Evolutionary conservation across 2,329 filamentous ascomycete genomes (phyloP), one percentile per base, ranked within the genome.

Genomic region (Colletotrichum lindemuthianum): DNA sequence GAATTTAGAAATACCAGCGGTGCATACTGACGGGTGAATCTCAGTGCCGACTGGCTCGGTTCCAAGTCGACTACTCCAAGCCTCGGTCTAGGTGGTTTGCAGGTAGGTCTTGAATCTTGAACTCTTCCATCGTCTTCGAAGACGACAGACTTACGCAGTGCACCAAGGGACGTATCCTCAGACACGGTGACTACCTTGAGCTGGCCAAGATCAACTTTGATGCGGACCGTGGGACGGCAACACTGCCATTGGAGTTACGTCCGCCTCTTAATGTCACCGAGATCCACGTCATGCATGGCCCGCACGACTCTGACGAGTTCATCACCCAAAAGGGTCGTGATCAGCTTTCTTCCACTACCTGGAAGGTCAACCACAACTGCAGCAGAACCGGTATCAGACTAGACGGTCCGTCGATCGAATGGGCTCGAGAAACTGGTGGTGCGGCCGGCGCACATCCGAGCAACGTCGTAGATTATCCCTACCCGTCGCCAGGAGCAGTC

Each of bases 371-470:
- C 0, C 87, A 90, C 68, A 89, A 90, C 63, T 82, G 85, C 1
- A 85, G 84, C 11, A 78, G 88, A 60, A 86, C 82, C 44, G 88
- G 86, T 0, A 85, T 90, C 33, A 81, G 88, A 7, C 78, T 90
- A 0, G 73, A 87, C 2, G 88, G 88, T 0, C 86, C 87, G 0
- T 80, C 82, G 1, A 85, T 86, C 0, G 80, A 83, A 66, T 90
- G 85, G 83, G 84, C 86, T 12, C 78, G 88, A 7, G 72, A 80
- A 37, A 82, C 86, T 67, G 88, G 88, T 10, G 88, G 87, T 0
- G 87, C 88, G 65, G 88, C 86, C 8, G 88, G 88, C 10, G 81
- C 84, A 1, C 88, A 90, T 72, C 88, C 88, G 0, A 83, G 79
- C 39, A 88, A 89, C 66, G 69, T 86, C 13, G 80, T 86, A 24